Evolutionary conservation across 192 early-diverging fungal species (phyloP).

Genomic region (Gaertneriomyces semiglobifer): DNA sequence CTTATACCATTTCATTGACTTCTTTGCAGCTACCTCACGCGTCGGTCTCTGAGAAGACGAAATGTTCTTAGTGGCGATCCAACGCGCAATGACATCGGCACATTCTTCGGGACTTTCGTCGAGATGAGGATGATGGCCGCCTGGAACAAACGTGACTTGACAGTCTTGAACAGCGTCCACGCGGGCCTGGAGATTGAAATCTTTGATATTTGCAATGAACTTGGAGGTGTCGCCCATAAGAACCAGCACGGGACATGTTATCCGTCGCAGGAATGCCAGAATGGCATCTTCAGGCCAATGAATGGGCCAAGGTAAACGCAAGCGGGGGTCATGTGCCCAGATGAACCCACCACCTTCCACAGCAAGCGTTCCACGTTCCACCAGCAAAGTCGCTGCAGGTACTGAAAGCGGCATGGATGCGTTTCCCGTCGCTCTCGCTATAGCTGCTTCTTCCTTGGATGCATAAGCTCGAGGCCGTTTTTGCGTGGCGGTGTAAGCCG

Average conservation of each 20-base stretch:
- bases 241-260: constrained; percentile 27
- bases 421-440: constrained; percentile 16
- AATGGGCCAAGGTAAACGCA: constrained; percentile 5
- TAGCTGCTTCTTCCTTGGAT: constrained; percentile 19
- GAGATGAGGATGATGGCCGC: constrained; percentile 31
- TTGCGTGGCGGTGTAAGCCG: not conserved
- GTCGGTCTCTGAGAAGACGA: no score
- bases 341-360: constrained; percentile 6
- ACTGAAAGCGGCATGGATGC: constrained; percentile 24
- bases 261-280: constrained; percentile 6
- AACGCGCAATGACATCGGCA: constrained; percentile 4
- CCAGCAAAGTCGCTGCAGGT: constrained; percentile 5
- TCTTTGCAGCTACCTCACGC: no score
- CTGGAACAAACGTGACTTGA: constrained; percentile 12
- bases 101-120: constrained; percentile 13
- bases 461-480: constrained; percentile 3
- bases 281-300: constrained; percentile 24
- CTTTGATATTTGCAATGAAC: constrained; percentile 9
- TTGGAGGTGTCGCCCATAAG: constrained; percentile 12
- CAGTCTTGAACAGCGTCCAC: constrained; percentile 8
- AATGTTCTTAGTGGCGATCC: not conserved
- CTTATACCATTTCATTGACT: no score
- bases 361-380: constrained; percentile 14
- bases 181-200: not conserved
- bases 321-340: constrained; percentile 12